Base-by-base conservation (phyloP, 169 alveolate species). In the Plasmodium malariae region DNA sequence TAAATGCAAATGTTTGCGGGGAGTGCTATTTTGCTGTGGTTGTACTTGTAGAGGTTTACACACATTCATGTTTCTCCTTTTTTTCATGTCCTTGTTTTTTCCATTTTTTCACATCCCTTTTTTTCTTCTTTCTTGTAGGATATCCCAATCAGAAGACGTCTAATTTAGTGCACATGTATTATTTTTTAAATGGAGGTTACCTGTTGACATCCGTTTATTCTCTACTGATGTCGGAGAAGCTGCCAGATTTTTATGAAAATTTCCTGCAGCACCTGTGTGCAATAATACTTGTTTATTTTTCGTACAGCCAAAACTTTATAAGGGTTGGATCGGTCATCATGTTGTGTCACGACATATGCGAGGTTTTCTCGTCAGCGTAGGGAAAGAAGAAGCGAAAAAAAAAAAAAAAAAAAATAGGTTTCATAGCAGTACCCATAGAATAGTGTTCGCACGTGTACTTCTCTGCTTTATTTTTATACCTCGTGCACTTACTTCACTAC, bases 291-390 rank as follows among this genome's bases (percentile, higher is more conserved):
- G 92, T 93, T 62, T 88, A 80, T 62, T 93, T 93, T 85, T 91
- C 94, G 43, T 93, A 93, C 80, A 62, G 91, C 49, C 93, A 92
- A 80, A 93, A 93, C 65, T 88, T 93, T 63, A 74, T 93, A 30
- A 54, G 94, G 24, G 94, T 93, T 70, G 95, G 95, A 34, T 73
- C 93, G 30, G 78, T 93, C 48, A 93, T 93, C 28, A 83, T 93
- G 72, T 70, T 93, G 40, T 93, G 95, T 7, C 94, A 93, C 51
- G 95, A 93, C 83, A 85, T 93, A 43, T 93, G 95, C 69, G 95
- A 93, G 63, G 72, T 93, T 24, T 93, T 93, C 28, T 89, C 95
- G 17, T 93, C 83, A 72, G 95, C 94, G 95, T 93, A 73, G 21
- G 89, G 63, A 72, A n/a, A 21, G 36, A 43, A 24, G 12, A 74